Base-by-base conservation (phyloP, 352 stramenopile genomes). In the Globisporangium paroecandrum region DNA sequence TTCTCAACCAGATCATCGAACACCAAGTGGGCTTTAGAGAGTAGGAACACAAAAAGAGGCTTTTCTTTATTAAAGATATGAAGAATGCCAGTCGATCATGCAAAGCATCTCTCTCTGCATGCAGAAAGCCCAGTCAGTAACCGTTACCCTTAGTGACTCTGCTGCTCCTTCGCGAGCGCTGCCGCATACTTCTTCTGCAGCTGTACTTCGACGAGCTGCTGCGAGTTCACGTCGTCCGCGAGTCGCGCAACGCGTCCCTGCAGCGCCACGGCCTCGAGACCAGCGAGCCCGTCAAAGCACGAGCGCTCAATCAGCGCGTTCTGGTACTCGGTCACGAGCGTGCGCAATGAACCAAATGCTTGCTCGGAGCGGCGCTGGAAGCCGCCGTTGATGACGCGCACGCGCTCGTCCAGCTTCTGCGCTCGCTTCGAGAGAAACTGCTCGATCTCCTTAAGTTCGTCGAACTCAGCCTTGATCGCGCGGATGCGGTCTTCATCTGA, bases 401-500 rank as follows among this genome's bases (percentile, higher is more conserved):
- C 77, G n/a, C 87, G 83, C 20, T 92, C 83, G 12, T 89, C 73
- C 10, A 96, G 73, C 76, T 94, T 94, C n/a, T 80, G 65, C 1
- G 82, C 82, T 32, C 87, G 86, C 70, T 93, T 93, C 1, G 65
- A 59, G 34, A 94, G 76, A 9, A 75, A 66, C 41, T 88, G 69
- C 43, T 93, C 78, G 7, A 77, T 65, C 59, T 91, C 76, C 62
- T 91, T 88, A 12, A 96, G 76, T 54, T 89, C 82, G 0, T 75
- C 64, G 60, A 94, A 94, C 63, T 90, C 76, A 54, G 74, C 62
- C 65, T 80, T 69, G 10, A 93, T 69, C 9, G 82, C 79, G 58
- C 72, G 74, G 20, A 94, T 38, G 22, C 79, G 84, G 43, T 89
- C 77, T 9, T 82, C 68, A 0, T 77, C 36, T 0, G 62, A 73